Evolutionary conservation across 768 basidiomycete species (phyloP), one percentile per base, ranked within the genome.

Genomic region (Mycena venus): DNA sequence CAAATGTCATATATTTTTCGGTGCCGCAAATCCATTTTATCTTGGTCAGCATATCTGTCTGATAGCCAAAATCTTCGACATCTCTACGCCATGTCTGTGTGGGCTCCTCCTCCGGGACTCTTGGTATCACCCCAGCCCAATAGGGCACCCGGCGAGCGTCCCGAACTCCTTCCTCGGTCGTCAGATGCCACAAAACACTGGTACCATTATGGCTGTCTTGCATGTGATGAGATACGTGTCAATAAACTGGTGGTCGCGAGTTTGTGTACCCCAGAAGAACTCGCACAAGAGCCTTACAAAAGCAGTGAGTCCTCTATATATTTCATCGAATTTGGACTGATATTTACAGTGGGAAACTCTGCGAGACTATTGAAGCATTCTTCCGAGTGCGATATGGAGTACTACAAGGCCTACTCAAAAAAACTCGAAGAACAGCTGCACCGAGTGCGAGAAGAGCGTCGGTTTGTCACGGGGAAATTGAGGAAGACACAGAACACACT

Each of bases 371-470:
- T 19, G 1, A 19, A 23, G 21, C 66, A 68, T 32, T 44, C 25
- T 8, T 23, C 25, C 1, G 55, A 56, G n/a, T 68, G 66, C 55
- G 55, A 68, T 4, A 25, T 32, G n/a, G 23, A 5, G 19, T 68
- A 68, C 47, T 68, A 68, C 47, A 42, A 44, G 8, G 38, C 40
- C 12, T 68, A 68, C 19, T 17, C 66, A 2, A 47, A 68, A 44
- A 58, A 29, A 29, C 29, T 58, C 17, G 55, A 68, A 23, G 1
- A 29, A 19, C 7, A 9, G 5, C 55, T 68, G 12, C 55, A 58
- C 6, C 53, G 55, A 3, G 66, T 47, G 2, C 66, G 55, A 15
- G 40, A 11, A 14, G 66, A 68, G 66, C 55, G 42, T 1, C 1
- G 5, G 3, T 44, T 68, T 7, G 34, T 32, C 5, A 15, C 3